phyloP scores from a whole-genome alignment of 225 moss, liverwort and hornwort species.

The Physcomitrellopsis africana region DNA sequence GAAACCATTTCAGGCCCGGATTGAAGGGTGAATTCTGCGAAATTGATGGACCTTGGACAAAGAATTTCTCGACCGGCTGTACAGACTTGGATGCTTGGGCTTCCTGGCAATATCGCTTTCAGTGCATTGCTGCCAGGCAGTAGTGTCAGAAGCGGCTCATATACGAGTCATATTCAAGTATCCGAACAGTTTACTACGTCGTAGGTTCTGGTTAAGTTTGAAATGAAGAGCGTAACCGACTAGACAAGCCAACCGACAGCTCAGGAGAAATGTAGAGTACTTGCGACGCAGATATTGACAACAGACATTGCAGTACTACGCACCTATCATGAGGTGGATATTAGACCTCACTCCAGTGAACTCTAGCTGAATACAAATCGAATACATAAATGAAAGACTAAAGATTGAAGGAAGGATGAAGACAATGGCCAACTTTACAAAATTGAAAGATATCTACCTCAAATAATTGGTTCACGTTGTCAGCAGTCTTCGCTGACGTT shows the following conservation, averaged over 20 bases:
- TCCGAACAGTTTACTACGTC: too few relatives aligned
- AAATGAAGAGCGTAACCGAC: too few relatives aligned
- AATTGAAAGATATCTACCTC: constrained; percentile 50
- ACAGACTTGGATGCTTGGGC: constrained; percentile 66
- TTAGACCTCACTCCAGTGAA: not conserved
- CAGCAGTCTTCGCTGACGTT: constrained; percentile 91
- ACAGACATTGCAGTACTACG: too few relatives aligned
- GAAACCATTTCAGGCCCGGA: constrained; percentile 54
- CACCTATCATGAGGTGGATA: too few relatives aligned
- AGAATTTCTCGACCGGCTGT: constrained; percentile 59
- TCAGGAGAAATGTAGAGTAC: too few relatives aligned
- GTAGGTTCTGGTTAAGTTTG: too few relatives aligned
- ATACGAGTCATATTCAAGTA: constrained; percentile 20
- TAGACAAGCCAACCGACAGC: too few relatives aligned
- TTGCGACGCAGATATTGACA: too few relatives aligned
- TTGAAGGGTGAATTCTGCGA: constrained; percentile 61
- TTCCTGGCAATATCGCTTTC: constrained; percentile 65
- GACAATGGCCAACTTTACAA: too few relatives aligned
- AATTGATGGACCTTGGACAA: constrained; percentile 67
- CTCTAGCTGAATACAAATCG: not conserved
- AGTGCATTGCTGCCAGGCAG: constrained; percentile 64
- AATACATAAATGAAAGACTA: not conserved
- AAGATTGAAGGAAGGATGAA: too few relatives aligned
- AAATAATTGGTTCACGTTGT: constrained; percentile 86
- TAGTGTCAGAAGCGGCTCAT: constrained; percentile 47